Evolutionary conservation across 192 early-diverging fungal species (phyloP), one percentile per base, ranked within the genome.

Genomic region (Backusella circina): DNA sequence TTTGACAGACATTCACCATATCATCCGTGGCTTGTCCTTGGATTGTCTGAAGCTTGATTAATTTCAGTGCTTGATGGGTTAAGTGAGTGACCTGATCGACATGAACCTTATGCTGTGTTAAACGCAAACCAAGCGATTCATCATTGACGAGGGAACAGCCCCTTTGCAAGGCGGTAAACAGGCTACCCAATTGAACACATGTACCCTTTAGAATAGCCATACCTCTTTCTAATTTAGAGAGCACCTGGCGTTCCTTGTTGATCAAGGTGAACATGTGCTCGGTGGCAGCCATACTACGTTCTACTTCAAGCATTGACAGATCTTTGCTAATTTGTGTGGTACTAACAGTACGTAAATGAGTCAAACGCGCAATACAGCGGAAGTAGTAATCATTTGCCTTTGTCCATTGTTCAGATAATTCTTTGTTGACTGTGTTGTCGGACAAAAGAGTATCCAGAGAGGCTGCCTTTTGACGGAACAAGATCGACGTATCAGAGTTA

Each of bases 341-440:
- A 33, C 77, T 75, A 54, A 79, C 64, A 65, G 71, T 41, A 64
- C 93, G 88, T 23, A 93, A 78, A 69, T 88, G 84, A 30, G 87
- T 80, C 75, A 94, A 85, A 47, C 88, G 84, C 8, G 91, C 87
- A 32, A 95, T 76, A 65, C 86, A 79, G 30, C 84, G 82, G 82
- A 88, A 93, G 75, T 90, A 94, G 81, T 95, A 93, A 38, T 82
- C 76, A 72, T 93, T 88, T 3, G 92, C 87, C 70, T 86, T 84
- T 28, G 82, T 73, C 84, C 86, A 90, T 21, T 83, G 77, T 28
- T 80, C 75, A 28, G 12, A 61, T 61, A 61, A 61, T 61, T 61
- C 54, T 28, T 61, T 61, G 23, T 12, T 12, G 30, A 78, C 65
- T 4, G 81, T 76, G 50, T 85, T 75, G 31, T 72, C 50, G 13